Base-by-base conservation (phyloP, 2,329 filamentous ascomycete species). In the Nothophoma quercina region DNA sequence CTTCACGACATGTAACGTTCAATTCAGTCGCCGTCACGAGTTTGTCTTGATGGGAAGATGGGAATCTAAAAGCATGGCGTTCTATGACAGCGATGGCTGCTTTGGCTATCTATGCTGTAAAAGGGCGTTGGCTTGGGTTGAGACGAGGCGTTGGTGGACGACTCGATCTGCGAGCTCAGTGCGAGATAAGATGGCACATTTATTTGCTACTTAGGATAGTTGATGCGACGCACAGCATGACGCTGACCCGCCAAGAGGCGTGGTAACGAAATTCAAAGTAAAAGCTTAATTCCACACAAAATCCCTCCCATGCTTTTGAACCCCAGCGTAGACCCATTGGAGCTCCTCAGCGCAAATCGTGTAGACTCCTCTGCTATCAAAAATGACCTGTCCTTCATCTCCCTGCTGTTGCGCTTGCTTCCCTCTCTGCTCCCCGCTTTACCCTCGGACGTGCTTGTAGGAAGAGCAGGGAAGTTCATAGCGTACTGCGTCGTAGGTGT, bases 201-300 rank as follows among this genome's bases (percentile, higher is more conserved):
- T 43, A 30, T 21, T 45, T 44, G 51, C 44, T 48, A 50, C 44
- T 28, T 55, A 55, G 51, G 51, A 55, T 45, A 55, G 44, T 55
- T 41, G 45, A 49, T 22, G 44, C 38, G 25, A 50, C 36, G 28
- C 40, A 33, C 39, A 34, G 48, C 48, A 34, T 21, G 9, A 41
- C 32, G 44, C 32, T 47, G 7, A 48, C 43, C 50, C 43, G 43
- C 50, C 44, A 48, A 53, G 43, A 53, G 44, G 44, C 43, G 50
- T 34, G 50, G 50, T 53, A 33, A 53, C 39, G 39, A 53, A 55
- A 41, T 33, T 35, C 25, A 42, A 54, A 48, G 36, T 38, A 43
- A 48, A 53, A 44, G 22, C 49, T 19, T 12, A 53, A 25, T n/a
- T 30, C 10, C 26, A 41, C 12, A n/a, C n/a, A n/a, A n/a, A n/a